Conservation (phyloP, 2,329 filamentous ascomycete genomes). For the Lachnellula cervina region DNA sequence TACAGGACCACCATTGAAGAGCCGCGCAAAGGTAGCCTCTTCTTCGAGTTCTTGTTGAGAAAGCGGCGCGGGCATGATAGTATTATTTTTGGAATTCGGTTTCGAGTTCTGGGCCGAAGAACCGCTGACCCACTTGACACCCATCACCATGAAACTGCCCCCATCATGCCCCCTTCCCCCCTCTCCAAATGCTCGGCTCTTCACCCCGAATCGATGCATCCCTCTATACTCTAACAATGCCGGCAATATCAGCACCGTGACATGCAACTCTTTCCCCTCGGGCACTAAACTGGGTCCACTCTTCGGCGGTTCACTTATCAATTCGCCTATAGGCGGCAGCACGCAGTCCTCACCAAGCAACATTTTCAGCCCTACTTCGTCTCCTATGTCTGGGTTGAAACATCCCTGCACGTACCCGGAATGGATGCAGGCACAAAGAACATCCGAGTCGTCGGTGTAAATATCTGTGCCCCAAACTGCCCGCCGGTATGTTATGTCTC, state of each 20-base stretch:
- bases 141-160: conserved; percentile 80
- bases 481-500: conserved; percentile 76
- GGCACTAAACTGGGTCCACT: conserved; percentile 61
- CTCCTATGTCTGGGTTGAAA: conserved; percentile 34
- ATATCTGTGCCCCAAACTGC: conserved; percentile 91
- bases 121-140: conserved; percentile 81
- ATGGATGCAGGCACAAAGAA: conserved; percentile 88
- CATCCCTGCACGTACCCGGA: conserved; percentile 87
- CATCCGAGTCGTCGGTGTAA: conserved; percentile 93
- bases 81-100: conserved; percentile 34
- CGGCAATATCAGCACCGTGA: conserved; percentile 81
- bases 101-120: conserved; percentile 41
- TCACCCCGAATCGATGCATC: conserved; percentile 73
- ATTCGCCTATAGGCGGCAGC: conserved; percentile 31
- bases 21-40: conserved; percentile 11
- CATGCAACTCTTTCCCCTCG: conserved; percentile 71
- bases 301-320: conserved; percentile 49
- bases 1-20: conserved; percentile 4
- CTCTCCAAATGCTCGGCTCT: conserved; percentile 71
- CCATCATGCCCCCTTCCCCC: conserved; percentile 42
- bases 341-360: conserved; percentile 46
- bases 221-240: conserved; percentile 70
- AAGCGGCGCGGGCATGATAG: conserved; percentile 15
- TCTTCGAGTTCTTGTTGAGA: conserved; percentile 19
- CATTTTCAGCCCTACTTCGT: conserved; percentile 58